Evolutionary conservation across 148 eudicot species (phyloP).

Genomic region (Rhododendron vialii): DNA sequence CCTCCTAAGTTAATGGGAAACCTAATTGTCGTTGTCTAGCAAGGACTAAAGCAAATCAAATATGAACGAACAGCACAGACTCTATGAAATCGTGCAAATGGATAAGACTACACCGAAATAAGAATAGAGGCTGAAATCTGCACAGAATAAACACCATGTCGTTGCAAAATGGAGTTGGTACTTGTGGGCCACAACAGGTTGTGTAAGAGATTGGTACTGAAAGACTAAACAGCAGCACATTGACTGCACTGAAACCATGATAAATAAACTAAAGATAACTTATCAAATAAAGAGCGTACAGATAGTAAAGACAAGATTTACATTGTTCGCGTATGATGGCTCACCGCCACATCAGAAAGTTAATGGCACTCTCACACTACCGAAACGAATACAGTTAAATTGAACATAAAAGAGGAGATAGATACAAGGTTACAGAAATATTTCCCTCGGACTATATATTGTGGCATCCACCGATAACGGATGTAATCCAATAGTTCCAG

Average conservation of each 20-base stretch:
- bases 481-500: no score
- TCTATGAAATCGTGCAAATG: background rate
- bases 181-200: background rate
- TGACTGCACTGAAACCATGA: background rate
- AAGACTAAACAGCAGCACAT: background rate
- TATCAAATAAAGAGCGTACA: background rate
- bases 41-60: background rate
- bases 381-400: no score
- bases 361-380: background rate
- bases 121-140: background rate
- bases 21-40: background rate
- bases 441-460: no score
- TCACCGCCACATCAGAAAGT: background rate
- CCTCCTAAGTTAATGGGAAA: background rate
- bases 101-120: background rate
- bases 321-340: background rate
- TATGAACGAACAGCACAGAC: background rate
- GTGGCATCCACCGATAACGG: no score
- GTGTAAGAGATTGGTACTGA: no score
- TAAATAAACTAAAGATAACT: background rate
- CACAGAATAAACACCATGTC: background rate
- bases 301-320: background rate
- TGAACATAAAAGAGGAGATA: background rate
- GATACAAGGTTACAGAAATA: no score
- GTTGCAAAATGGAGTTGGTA: background rate